Base-by-base conservation (phyloP, 768 basidiomycete genomes). In the Tulasnella sp. region DNA sequence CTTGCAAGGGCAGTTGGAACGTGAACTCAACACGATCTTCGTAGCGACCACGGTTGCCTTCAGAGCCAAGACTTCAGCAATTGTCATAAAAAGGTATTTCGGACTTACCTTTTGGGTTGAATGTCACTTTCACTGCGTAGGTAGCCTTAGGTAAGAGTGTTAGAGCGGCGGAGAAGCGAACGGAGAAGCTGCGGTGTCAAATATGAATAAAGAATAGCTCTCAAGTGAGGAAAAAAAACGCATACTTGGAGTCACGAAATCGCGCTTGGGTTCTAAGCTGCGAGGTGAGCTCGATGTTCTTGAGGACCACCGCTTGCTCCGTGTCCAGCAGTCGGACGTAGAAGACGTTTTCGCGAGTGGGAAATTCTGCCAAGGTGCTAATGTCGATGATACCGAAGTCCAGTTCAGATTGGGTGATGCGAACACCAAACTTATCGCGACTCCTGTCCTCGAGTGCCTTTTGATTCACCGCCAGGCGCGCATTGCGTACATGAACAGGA, bases 21-120 rank as follows among this genome's bases (percentile, higher is more conserved):
- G 48, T 72, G 34, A 81, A 58, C 42, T 75, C 76, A 12, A 72
- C 31, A n/a, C 80, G 80, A 46, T 81, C 81, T 11, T 81, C 81
- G 72, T 81, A 81, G 28, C 22, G 34, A 24, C 81, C 81, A 20
- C 40, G 64, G 44, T 76, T 76, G 16, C 75, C 75, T 76, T 22
- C 4, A 31, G 8, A 28, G 7, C 44, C 16, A 8, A 7, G 34
- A 28, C 46, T 44, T 76, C 28, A 42, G 75, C 24, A 34, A 48
- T 20, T 16, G n/a, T 34, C 8, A 24, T n/a, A 24, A 31, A 50
- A 24, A 22, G 18, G 3, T 48, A 20, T 2, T 3, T n/a, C 31
- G 8, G 6, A 48, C 75, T 16, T 54, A 78, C 77, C 77, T 37
- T 40, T 28, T 1, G 77, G 77, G n/a, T 78, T 58, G 28, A 78